A percentile compares a stretch with the other conserved stretches of the same genome.
Conservation (phyloP, 2,329 filamentous ascomycete genomes). For the Fusarium tjaetaba region DNA sequence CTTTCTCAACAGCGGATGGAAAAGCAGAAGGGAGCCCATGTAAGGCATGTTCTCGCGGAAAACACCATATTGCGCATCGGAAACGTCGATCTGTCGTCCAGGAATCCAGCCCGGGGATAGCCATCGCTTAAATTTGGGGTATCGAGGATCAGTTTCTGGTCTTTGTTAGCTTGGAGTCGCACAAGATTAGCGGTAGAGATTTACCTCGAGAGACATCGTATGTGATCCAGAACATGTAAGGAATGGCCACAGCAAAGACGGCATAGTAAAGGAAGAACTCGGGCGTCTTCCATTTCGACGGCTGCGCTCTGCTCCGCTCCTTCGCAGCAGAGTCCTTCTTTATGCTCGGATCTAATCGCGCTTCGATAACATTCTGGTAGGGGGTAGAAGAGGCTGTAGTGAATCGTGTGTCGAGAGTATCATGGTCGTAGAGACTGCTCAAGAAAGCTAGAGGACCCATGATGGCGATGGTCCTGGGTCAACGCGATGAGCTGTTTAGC, state of each 20-base stretch:
- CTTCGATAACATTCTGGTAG: conserved; percentile 67
- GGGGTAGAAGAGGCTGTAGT: conserved; percentile 75
- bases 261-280: conserved; percentile 88
- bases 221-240: conserved; percentile 90
- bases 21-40: conserved; percentile 75
- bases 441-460: conserved; percentile 59
- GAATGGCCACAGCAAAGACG: conserved; percentile 72
- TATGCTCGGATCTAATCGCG: conserved; percentile 55
- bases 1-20: conserved; percentile 83
- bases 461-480: conserved; percentile 36
- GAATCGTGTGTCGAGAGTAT: conserved; percentile 71
- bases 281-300: conserved; percentile 83
- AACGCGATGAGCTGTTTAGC: conserved; percentile 28
- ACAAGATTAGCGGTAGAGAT: conserved; percentile 38
- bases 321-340: conserved; percentile 48
- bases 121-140: conserved; percentile 74
- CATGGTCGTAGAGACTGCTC: conserved; percentile 69
- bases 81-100: conserved; percentile 91
- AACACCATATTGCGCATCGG: conserved; percentile 85
- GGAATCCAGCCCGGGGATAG: conserved; percentile 90
- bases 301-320: conserved; percentile 58
- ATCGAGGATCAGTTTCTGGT: conserved; percentile 82
- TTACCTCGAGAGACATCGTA: conserved; percentile 85
- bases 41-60: conserved; percentile 90
- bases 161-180: conserved; percentile 21